Conservation (phyloP, 257 asterid genomes). For the Perilla frutescens region DNA sequence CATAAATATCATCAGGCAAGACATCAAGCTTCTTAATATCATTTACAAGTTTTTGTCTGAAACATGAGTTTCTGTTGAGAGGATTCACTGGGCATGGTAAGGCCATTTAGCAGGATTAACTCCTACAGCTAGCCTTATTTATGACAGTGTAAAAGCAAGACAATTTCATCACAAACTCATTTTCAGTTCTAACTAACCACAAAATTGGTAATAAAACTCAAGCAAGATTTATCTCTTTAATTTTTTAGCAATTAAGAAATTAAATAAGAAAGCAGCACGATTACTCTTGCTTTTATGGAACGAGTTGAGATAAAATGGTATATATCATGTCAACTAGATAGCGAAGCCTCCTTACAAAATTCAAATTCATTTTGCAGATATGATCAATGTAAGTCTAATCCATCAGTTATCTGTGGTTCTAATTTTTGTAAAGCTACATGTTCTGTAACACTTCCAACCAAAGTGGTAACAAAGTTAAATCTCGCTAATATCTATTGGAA, state of each 20-base stretch:
- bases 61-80: slow-evolving; percentile 4
- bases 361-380: too few relatives aligned
- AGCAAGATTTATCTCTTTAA: slow-evolving; percentile 8
- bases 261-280: slow-evolving; percentile 49
- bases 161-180: slow-evolving; percentile 28
- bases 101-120: slow-evolving; percentile 35
- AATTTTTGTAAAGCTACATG: too few relatives aligned
- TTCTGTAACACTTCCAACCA: too few relatives aligned
- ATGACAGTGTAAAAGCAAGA: slow-evolving; percentile 25
- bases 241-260: not conserved
- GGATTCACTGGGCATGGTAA: slow-evolving; percentile 24
- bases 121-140: slow-evolving; percentile 32
- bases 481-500: too few relatives aligned
- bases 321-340: slow-evolving; percentile 62
- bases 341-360: slow-evolving; percentile 49
- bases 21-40: not conserved
- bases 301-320: slow-evolving; percentile 56
- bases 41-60: not conserved
- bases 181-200: slow-evolving; percentile 18
- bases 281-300: slow-evolving; percentile 78
- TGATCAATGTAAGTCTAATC: too few relatives aligned
- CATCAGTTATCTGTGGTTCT: too few relatives aligned
- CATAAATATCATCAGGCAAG: too few relatives aligned
- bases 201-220: slow-evolving; percentile 16
- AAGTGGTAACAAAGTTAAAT: too few relatives aligned